Conservation (phyloP, 1,284 basidiomycete species). For the Termitomyces sp. region DNA sequence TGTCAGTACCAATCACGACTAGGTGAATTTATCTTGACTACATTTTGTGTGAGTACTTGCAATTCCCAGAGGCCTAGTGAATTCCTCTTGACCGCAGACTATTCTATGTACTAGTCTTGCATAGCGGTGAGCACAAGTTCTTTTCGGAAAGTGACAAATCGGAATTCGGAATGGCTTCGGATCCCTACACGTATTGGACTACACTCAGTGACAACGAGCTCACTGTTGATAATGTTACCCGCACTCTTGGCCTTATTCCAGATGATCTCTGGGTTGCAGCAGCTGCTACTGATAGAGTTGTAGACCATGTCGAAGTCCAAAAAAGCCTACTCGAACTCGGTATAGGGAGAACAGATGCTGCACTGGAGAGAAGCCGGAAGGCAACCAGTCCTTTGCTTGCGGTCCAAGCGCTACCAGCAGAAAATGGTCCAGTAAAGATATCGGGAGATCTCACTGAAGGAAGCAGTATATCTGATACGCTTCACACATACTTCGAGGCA, state of each 20-base stretch:
- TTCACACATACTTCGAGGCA: constrained; percentile 46
- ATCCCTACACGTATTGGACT: constrained; percentile 51
- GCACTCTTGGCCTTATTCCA: constrained; percentile 44
- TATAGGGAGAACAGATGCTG: constrained; percentile 48
- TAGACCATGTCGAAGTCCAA: constrained; percentile 53
- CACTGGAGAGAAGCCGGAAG: constrained; percentile 42
- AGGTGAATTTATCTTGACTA: not conserved
- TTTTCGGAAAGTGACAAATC: constrained; percentile 12
- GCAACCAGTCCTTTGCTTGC: constrained; percentile 20
- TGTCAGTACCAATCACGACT: not conserved
- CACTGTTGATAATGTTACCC: constrained; percentile 41
- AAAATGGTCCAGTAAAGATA: not conserved
- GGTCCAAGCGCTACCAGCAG: constrained; percentile 6
- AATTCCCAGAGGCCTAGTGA: too few relatives aligned
- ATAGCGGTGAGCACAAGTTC: not conserved
- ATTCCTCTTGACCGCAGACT: too few relatives aligned
- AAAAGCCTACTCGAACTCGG: constrained; percentile 57
- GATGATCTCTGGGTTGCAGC: constrained; percentile 73
- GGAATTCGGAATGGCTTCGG: constrained; percentile 25
- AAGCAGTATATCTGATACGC: constrained; percentile 25
- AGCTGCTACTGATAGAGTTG: constrained; percentile 64
- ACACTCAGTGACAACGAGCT: constrained; percentile 49
- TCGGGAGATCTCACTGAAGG: constrained; percentile 8
- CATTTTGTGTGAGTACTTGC: not conserved
- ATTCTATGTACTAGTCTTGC: too few relatives aligned